These are phyloP conservation scores for Melaleuca quinquenervia DNA, from an alignment of 345 rosid genomes.

Conservation along the genomic window DNA sequence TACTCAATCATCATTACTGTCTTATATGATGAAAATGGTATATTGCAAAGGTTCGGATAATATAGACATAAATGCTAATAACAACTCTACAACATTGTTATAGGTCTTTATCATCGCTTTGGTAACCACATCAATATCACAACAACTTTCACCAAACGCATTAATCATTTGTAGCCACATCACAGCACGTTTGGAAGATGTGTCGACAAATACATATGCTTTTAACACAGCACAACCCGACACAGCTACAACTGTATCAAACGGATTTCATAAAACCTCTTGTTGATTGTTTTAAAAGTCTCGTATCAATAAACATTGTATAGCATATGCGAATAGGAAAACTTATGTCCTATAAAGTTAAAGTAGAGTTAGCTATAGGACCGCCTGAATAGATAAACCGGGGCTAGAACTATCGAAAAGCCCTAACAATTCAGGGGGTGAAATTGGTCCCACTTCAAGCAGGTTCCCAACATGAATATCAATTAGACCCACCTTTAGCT, in stretches of 20 bases:
- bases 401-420: background rate
- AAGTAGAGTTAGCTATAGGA: background rate
- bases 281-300: background rate
- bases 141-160: background rate
- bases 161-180: background rate
- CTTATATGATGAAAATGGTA: too few species aligned
- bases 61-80: too few species aligned
- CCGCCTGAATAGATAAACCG: background rate
- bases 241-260: too few species aligned
- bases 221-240: background rate
- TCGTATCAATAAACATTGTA: background rate
- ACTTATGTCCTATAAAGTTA: background rate
- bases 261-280: background rate
- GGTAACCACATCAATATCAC: fast-evolving
- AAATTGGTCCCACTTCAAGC: background rate
- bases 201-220: background rate
- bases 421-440: background rate
- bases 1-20: too few species aligned
- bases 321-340: too few species aligned
- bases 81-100: background rate
- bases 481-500: background rate
- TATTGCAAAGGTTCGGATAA: too few species aligned
- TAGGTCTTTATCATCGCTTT: background rate
- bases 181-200: background rate
- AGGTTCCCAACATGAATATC: background rate